A percentile compares a stretch with the other conserved stretches of the same genome.
Evolutionary conservation across 192 early-diverging fungal genomes (phyloP).

Genomic region (Mortierella antarctica): DNA sequence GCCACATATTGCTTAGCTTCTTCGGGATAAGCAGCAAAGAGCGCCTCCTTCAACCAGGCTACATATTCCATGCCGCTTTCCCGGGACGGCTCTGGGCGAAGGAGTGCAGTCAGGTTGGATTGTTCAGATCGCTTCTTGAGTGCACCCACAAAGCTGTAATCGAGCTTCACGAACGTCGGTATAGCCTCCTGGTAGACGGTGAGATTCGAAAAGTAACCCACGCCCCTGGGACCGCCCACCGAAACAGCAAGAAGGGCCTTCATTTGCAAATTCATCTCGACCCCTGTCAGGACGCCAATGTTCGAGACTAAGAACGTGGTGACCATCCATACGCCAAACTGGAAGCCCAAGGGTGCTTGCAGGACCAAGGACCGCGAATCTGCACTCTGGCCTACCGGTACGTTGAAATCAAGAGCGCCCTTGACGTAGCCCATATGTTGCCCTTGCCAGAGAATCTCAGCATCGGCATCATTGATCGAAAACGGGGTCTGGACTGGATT

Average conservation of each 20-base stretch:
- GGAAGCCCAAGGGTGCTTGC: conserved; percentile 24
- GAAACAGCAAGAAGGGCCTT: conserved; percentile 18
- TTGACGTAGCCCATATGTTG: conserved; percentile 29
- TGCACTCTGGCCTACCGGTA: conserved; percentile 9
- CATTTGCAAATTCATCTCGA: conserved; percentile 23
- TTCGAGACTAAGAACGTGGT: conserved; percentile 28
- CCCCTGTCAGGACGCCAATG: conserved; percentile 24
- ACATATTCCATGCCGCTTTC: conserved; percentile 18
- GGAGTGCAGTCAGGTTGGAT: not conserved
- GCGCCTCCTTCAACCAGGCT: conserved; percentile 27
- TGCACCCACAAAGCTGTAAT: conserved; percentile 9
- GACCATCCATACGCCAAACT: conserved; percentile 38
- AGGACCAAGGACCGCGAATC: conserved; percentile 20
- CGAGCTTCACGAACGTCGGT: conserved; percentile 41
- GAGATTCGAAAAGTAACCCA: conserved; percentile 14
- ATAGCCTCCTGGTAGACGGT: conserved; percentile 31
- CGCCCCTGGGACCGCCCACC: conserved; percentile 16
- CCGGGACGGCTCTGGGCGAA: conserved; percentile 11
- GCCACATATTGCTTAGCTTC: conserved; percentile 35
- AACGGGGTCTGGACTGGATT: conserved; percentile 35
- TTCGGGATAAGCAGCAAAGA: conserved; percentile 34
- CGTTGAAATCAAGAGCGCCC: conserved; percentile 1
- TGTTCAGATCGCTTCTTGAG: conserved; percentile 11
- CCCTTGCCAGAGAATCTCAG: conserved; percentile 25
- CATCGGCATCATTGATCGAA: conserved; percentile 7